Percentiles rank a stretch among this genome's conserved stretches.
Evolutionary conservation across 2,329 filamentous ascomycete genomes (phyloP).

Genomic region (Pseudogymnoascus sp.): DNA sequence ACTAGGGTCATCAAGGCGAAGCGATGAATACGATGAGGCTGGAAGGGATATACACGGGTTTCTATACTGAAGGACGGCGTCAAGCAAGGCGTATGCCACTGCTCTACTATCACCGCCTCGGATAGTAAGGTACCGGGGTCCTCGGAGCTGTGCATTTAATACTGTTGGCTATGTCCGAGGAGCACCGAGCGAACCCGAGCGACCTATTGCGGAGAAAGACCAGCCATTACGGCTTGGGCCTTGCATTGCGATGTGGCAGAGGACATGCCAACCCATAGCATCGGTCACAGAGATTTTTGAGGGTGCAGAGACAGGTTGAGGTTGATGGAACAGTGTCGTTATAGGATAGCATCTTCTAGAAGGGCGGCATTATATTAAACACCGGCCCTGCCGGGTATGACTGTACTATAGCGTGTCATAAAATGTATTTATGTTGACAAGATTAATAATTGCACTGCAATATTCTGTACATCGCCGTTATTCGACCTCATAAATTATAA

Average conservation of each 20-base stretch:
- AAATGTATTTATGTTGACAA: background rate
- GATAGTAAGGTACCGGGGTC: background rate
- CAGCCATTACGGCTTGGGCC: background rate
- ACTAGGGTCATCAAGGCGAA: conserved; percentile 36
- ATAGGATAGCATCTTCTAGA: background rate
- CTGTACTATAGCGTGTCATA: conserved; percentile 2
- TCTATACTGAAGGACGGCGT: background rate
- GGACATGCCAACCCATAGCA: background rate
- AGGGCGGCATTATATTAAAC: background rate
- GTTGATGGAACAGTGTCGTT: background rate
- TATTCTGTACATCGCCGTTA: background rate
- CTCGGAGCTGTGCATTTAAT: background rate
- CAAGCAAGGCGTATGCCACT: background rate
- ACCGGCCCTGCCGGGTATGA: background rate
- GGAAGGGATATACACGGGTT: background rate
- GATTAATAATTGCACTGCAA: background rate
- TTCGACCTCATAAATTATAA: background rate
- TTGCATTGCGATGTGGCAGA: background rate
- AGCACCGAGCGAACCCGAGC: background rate
- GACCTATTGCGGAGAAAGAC: background rate
- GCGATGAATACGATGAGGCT: conserved; percentile 12
- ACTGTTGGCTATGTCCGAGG: background rate
- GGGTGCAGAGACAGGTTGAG: background rate
- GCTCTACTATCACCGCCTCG: background rate
- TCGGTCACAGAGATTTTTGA: background rate